phyloP scores from a whole-genome alignment of 2,329 filamentous ascomycete species.

The Akanthomyces uredinophilus region DNA sequence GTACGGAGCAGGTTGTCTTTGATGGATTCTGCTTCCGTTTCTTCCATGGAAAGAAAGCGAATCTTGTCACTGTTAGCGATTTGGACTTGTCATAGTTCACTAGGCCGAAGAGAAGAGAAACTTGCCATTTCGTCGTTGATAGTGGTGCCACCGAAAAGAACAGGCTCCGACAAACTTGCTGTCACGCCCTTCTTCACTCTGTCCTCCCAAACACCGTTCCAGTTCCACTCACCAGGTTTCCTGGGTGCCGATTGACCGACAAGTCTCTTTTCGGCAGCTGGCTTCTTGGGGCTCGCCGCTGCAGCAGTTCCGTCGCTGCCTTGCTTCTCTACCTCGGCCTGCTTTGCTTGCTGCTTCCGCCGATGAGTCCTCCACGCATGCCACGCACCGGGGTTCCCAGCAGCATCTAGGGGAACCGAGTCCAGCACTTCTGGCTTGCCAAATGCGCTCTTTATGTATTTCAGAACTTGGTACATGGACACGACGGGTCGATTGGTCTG shows the following conservation, averaged over 20 bases:
- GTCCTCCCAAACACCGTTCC: conserved; percentile 95
- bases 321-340: conserved; percentile 15
- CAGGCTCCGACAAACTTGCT: conserved; percentile 70
- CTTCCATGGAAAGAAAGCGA: conserved; percentile 60
- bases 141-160: conserved; percentile 64
- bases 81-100: background rate
- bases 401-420: conserved; percentile 70
- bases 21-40: conserved; percentile 51
- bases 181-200: conserved; percentile 75
- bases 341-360: conserved; percentile 26
- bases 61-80: conserved; percentile 41
- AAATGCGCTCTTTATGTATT: conserved; percentile 80
- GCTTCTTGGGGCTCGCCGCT: conserved; percentile 12
- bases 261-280: background rate
- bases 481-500: conserved; percentile 17
- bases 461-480: conserved; percentile 63
- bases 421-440: conserved; percentile 74
- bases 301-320: background rate
- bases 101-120: conserved; percentile 12
- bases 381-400: conserved; percentile 88
- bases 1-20: conserved; percentile 55
- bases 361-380: conserved; percentile 83
- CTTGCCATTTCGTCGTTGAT: conserved; percentile 67
- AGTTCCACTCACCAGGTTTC: conserved; percentile 85
- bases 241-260: conserved; percentile 27